phyloP scores from a whole-genome alignment of 2,329 filamentous ascomycete species.

The Proliferodiscus dingleyae region DNA sequence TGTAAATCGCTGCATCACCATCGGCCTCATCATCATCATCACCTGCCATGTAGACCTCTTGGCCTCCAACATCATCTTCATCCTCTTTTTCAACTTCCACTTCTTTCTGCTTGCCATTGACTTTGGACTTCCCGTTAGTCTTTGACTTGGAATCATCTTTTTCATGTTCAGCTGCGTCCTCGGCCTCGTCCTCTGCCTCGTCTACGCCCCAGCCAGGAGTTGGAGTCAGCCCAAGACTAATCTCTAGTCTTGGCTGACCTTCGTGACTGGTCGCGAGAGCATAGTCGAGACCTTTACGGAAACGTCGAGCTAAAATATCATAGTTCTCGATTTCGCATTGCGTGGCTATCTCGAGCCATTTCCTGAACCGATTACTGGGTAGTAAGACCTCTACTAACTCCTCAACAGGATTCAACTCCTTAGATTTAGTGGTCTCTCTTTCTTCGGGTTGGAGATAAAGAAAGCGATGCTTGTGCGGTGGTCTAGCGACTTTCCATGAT shows the following conservation, averaged over 20 bases:
- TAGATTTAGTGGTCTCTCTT: conserved; percentile 32
- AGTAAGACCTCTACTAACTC: conserved; percentile 79
- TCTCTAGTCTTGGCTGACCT: conserved; percentile 72
- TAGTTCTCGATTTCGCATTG: conserved; percentile 67
- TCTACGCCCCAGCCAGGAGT: conserved; percentile 79
- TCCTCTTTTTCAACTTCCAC: conserved; percentile 33
- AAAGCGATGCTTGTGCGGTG: conserved; percentile 93
- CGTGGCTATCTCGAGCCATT: conserved; percentile 84
- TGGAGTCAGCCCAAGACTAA: conserved; percentile 83
- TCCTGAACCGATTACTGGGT: conserved; percentile 78
- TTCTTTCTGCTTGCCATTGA: conserved; percentile 15
- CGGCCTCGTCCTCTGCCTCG: conserved; percentile 48
- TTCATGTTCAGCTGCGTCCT: conserved; percentile 33
- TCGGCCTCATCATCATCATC: conserved; percentile 65
- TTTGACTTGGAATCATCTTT: conserved; percentile 33
- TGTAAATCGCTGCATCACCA: conserved; percentile 83
- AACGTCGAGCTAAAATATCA: conserved; percentile 78
- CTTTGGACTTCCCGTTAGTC: conserved; percentile 24
- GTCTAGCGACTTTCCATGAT: conserved; percentile 71
- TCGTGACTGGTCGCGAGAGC: conserved; percentile 85
- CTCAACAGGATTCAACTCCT: conserved; percentile 55
- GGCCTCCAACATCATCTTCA: conserved; percentile 63
- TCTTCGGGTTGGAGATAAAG: conserved; percentile 63
- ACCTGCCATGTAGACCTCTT: conserved; percentile 91
- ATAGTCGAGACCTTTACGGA: conserved; percentile 84